phyloP scores from a whole-genome alignment of 306 rosid species.

The Dalbergia cultrata region DNA sequence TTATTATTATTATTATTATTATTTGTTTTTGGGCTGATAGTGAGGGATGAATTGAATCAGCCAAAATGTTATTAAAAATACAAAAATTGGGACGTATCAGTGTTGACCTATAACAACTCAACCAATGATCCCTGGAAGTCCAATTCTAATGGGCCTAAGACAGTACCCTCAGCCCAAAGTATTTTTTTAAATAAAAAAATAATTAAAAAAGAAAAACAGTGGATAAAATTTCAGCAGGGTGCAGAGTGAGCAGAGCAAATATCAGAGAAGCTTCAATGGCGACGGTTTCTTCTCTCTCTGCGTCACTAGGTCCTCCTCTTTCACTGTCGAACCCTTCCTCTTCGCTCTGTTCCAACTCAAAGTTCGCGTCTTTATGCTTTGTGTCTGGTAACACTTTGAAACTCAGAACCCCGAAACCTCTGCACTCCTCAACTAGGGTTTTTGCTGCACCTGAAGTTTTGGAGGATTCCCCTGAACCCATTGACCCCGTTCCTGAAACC shows the following conservation, averaged over 20 bases:
- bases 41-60: background rate
- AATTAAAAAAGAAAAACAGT: background rate
- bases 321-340: slow-evolving; percentile 59
- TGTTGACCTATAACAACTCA: background rate
- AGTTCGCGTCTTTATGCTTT: slow-evolving; percentile 46
- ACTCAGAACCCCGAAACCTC: slow-evolving; percentile 53
- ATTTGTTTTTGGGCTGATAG: too few species aligned
- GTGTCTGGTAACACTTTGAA: slow-evolving; percentile 48
- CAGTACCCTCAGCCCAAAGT: background rate
- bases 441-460: slow-evolving; percentile 78
- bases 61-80: background rate
- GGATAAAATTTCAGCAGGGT: background rate
- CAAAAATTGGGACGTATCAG: background rate
- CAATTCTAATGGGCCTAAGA: background rate
- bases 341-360: slow-evolving; percentile 53
- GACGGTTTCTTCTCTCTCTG: slow-evolving; percentile 68
- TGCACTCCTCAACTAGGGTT: slow-evolving; percentile 57
- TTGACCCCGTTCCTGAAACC: slow-evolving; percentile 57
- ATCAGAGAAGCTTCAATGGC: slow-evolving; percentile 61
- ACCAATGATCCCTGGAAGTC: background rate
- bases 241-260: background rate
- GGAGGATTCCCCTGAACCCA: slow-evolving; percentile 58
- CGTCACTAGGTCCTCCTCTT: slow-evolving; percentile 61
- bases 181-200: background rate
- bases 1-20: too few species aligned